Base-by-base conservation (phyloP, 83 land plant species). In the Diphasiastrum complanatum region DNA sequence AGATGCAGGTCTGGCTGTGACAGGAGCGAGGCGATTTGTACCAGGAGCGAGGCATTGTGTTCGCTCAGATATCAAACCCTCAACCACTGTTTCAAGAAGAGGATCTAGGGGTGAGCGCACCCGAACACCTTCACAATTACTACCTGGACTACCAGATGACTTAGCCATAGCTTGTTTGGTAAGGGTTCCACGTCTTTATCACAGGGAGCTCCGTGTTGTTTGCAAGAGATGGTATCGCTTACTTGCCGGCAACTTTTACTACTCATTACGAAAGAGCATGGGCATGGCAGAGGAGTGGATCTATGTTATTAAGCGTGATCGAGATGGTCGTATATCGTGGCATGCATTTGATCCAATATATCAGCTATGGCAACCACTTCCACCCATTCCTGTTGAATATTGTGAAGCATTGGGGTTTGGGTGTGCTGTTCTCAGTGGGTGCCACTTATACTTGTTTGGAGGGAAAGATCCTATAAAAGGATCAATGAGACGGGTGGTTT, bases 231-330 rank as follows among this genome's bases (percentile, higher is more conserved):
- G 79, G 79, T 54, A 72, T n/a, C 70, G 77, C 11, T 73, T 76
- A 20, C 60, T 76, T 19, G 61, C 61, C 47, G 79, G 79, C 2
- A 76, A 76, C 66, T 76, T 47, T 66, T 76, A 59, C 29, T 76
- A 76, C 29, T 76, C 77, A 47, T 61, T 72, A 22, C 64, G 79
- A 45, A 76, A 66, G 63, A 71, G 66, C 50, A 57, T 76, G 19
- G 76, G 78, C 43, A 76, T 76, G 75, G 79, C 79, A 35, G 79
- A 76, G 71, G 79, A 76, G 43, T 76, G 79, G 79, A 64, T 76
- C 20, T 76, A 76, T 72, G 79, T 76, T 43, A 60, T 76, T 51
- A 76, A 76, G 55, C 55, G 75, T 40, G 79, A 76, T 26, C 70
- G 79, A 32, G 79, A 76, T 72, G 77, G 79, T 22, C 61, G 68